Percentiles rank a stretch among this genome's conserved stretches.
Conservation (phyloP, 352 stramenopile genomes). For the Phytophthora aleatoria region DNA sequence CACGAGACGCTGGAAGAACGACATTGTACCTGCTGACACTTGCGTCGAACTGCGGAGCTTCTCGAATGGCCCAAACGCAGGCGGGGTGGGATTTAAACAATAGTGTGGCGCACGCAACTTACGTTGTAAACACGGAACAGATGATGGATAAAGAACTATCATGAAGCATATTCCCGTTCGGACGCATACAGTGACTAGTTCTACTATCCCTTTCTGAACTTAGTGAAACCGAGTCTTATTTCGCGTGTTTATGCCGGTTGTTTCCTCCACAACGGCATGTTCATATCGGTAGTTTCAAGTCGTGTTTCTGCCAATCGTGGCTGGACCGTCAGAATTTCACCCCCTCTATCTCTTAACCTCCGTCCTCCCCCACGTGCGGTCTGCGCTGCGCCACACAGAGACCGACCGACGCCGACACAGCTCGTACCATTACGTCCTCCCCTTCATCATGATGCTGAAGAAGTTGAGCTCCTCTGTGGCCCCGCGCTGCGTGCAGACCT, state of each 20-base stretch:
- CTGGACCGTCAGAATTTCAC: slow-evolving; percentile 32
- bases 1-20: slow-evolving; percentile 83
- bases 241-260: slow-evolving; percentile 12
- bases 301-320: slow-evolving; percentile 33
- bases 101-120: slow-evolving; percentile 8
- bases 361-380: slow-evolving; percentile 25
- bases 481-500: slow-evolving; percentile 58
- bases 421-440: neutral
- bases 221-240: neutral
- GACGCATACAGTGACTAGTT: neutral
- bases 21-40: slow-evolving; percentile 40
- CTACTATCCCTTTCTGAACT: neutral
- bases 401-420: slow-evolving; percentile 14
- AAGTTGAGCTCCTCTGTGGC: slow-evolving; percentile 66
- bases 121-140: neutral
- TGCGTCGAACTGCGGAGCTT: slow-evolving; percentile 13
- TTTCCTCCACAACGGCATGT: neutral
- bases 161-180: neutral
- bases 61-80: slow-evolving; percentile 21
- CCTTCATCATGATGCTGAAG: slow-evolving; percentile 69
- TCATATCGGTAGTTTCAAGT: neutral
- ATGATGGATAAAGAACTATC: neutral
- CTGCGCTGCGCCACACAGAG: slow-evolving; percentile 27
- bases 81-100: slow-evolving; percentile 6
- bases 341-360: slow-evolving; percentile 13